phyloP scores from a whole-genome alignment of 1,284 basidiomycete species.

The Ganoderma lingzhi region DNA sequence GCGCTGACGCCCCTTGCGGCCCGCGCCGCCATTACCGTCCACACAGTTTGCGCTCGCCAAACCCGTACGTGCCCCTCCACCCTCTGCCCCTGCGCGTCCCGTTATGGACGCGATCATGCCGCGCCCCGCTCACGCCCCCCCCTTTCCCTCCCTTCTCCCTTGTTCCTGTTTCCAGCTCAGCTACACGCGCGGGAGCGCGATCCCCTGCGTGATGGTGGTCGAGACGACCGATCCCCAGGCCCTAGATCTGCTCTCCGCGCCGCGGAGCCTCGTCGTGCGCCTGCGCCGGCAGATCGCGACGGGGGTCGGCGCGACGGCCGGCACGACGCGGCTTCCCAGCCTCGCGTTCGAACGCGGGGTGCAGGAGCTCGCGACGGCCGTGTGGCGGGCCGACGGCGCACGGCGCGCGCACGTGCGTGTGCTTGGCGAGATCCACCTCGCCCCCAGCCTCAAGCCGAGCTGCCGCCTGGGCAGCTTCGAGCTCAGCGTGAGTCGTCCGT shows the following conservation, averaged over 20 bases:
- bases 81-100: background rate
- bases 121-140: slow-evolving; percentile 6
- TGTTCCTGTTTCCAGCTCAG: slow-evolving; percentile 30
- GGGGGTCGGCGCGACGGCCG: slow-evolving; percentile 15
- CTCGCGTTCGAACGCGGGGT: slow-evolving; percentile 28
- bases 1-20: background rate
- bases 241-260: slow-evolving; percentile 35
- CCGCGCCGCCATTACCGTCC: background rate
- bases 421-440: slow-evolving; percentile 39
- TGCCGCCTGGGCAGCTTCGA: slow-evolving; percentile 35
- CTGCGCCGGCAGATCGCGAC: slow-evolving; percentile 35
- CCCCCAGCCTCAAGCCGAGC: slow-evolving; percentile 31
- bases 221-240: slow-evolving; percentile 38
- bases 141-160: background rate
- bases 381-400: slow-evolving; percentile 31
- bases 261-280: slow-evolving; percentile 34
- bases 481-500: slow-evolving; percentile 31
- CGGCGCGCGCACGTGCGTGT: slow-evolving; percentile 22
- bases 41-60: slow-evolving; percentile 37
- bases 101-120: slow-evolving; percentile 13
- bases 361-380: slow-evolving; percentile 28
- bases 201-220: slow-evolving; percentile 35
- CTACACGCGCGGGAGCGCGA: slow-evolving; percentile 39
- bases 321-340: slow-evolving; percentile 21
- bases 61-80: slow-evolving; percentile 30